Percentiles rank a stretch among this genome's conserved stretches.
Evolutionary conservation across 2,329 filamentous ascomycete species (phyloP).

Genomic region (Phyllosticta paracitricarpa): DNA sequence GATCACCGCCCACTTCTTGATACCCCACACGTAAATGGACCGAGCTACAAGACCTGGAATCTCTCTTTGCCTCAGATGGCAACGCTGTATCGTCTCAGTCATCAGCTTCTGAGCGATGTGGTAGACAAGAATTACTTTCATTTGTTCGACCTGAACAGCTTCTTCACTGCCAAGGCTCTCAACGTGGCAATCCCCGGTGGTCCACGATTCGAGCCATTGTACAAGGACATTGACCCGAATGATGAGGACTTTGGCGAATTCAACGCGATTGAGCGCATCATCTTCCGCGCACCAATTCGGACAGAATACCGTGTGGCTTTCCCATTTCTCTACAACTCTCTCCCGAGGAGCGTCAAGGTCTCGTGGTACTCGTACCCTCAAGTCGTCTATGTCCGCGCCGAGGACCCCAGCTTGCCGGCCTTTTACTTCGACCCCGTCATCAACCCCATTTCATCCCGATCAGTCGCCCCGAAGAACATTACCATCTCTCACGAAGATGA

Average conservation of each 20-base stretch:
- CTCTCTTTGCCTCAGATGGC: conserved; percentile 91
- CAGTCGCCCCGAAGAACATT: conserved; percentile 90
- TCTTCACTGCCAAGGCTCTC: conserved; percentile 89
- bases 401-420: conserved; percentile 80
- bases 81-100: conserved; percentile 81
- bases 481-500: conserved; percentile 86
- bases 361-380: conserved; percentile 93
- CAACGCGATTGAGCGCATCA: conserved; percentile 98
- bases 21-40: conserved; percentile 87
- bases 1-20: conserved; percentile 86
- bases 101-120: conserved; percentile 81
- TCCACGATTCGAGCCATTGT: conserved; percentile 89
- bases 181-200: conserved; percentile 98
- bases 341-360: conserved; percentile 86
- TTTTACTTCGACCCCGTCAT: conserved; percentile 98
- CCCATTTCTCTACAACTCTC: conserved; percentile 90
- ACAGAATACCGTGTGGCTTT: conserved; percentile 94
- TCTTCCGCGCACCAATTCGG: conserved; percentile 88
- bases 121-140: conserved; percentile 97
- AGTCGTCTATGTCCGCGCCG: conserved; percentile 77
- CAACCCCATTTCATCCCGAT: conserved; percentile 92
- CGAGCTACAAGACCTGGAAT: conserved; percentile 96
- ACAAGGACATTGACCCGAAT: conserved; percentile 98
- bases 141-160: conserved; percentile 90
- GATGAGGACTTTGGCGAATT: conserved; percentile 99